phyloP scores from a whole-genome alignment of 768 basidiomycete genomes.

The Floccularia luteovirens region DNA sequence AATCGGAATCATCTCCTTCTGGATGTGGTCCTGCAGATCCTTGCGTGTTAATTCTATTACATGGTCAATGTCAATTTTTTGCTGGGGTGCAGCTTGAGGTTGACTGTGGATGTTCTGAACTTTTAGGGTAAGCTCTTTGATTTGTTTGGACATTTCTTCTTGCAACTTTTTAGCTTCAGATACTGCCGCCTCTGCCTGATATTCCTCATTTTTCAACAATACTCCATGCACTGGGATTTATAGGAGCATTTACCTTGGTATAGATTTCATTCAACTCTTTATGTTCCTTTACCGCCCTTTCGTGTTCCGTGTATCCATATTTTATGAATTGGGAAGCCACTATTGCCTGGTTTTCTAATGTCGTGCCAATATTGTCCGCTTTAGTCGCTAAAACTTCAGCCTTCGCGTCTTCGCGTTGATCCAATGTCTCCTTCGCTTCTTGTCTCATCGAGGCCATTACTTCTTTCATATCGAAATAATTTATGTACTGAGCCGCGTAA shows the following conservation, averaged over 20 bases:
- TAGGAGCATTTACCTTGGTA: conserved; percentile 9
- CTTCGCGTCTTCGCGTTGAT: background rate
- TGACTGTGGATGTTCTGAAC: conserved; percentile 8
- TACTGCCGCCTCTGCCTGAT: conserved; percentile 7
- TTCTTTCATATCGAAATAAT: conserved; percentile 36
- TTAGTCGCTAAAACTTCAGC: background rate
- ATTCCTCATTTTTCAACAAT: background rate
- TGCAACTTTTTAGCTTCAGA: conserved; percentile 13
- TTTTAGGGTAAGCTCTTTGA: conserved; percentile 16
- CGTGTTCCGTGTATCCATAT: conserved; percentile 16
- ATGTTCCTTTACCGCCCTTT: conserved; percentile 22
- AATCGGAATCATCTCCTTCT: conserved; percentile 14
- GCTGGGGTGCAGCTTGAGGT: background rate
- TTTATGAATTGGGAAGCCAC: conserved; percentile 6
- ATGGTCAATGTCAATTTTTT: conserved; percentile 11
- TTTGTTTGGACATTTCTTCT: conserved; percentile 10
- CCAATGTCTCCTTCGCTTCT: background rate
- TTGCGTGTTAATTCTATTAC: conserved; percentile 6
- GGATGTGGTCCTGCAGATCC: conserved; percentile 13
- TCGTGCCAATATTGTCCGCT: background rate
- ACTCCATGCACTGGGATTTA: background rate
- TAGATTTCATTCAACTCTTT: conserved; percentile 28
- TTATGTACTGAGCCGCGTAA: background rate
- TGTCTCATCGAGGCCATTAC: background rate
- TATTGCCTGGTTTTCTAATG: background rate